phyloP scores from a whole-genome alignment of 2,329 filamentous ascomycete genomes.

The Phialophora expanda region DNA sequence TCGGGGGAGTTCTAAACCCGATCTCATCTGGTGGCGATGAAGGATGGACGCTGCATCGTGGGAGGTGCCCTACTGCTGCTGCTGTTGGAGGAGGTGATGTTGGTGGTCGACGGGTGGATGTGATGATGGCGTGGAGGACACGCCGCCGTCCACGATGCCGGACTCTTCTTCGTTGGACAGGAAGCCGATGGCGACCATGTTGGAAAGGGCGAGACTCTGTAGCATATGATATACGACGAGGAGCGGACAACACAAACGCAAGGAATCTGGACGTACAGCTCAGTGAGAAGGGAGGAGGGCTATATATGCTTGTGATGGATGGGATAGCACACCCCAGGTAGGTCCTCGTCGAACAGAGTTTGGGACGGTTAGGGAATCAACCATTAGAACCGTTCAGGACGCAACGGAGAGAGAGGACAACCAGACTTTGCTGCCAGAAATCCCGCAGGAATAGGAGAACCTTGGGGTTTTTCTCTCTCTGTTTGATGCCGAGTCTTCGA shows the following conservation, averaged over 20 bases:
- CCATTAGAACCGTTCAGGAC: not conserved
- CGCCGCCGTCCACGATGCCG: not conserved
- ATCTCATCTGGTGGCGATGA: too few species aligned
- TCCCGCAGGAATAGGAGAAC: not conserved
- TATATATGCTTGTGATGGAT: not conserved
- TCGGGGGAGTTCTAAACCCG: too few species aligned
- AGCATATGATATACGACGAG: not conserved
- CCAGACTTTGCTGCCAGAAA: not conserved
- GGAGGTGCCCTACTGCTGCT: too few species aligned
- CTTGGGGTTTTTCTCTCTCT: not conserved
- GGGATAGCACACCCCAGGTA: not conserved
- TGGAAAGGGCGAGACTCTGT: not conserved
- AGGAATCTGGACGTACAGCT: not conserved
- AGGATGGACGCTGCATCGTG: too few species aligned
- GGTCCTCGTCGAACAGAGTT: conserved; percentile 2
- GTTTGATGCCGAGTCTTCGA: not conserved
- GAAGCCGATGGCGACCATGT: not conserved
- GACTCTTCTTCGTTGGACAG: not conserved
- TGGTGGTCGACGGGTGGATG: not conserved
- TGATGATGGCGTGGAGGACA: not conserved
- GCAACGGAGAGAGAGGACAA: not conserved
- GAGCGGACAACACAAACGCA: not conserved
- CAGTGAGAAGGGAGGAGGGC: not conserved
- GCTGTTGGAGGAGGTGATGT: too few species aligned
- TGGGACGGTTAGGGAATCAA: not conserved